phyloP scores from a whole-genome alignment of 768 basidiomycete species.

The Termitomyces sp. region DNA sequence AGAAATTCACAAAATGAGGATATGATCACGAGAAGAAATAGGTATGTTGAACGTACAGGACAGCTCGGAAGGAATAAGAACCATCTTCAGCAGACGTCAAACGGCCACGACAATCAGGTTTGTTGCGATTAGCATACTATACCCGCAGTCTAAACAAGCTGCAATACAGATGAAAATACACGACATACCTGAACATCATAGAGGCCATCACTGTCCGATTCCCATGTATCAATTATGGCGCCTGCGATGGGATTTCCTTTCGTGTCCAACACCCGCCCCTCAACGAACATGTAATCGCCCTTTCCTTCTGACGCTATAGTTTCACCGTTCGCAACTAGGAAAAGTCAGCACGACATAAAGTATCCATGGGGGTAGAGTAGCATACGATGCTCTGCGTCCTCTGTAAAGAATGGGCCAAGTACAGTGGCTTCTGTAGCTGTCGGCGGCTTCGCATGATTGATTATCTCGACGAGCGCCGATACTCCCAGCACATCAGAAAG shows the following conservation, averaged over 20 bases:
- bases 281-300: constrained; percentile 80
- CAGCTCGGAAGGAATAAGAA: constrained; percentile 65
- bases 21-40: not conserved
- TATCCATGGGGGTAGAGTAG: constrained; percentile 2
- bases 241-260: constrained; percentile 62
- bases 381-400: constrained; percentile 72
- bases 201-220: constrained; percentile 64
- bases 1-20: not conserved
- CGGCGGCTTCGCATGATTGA: constrained; percentile 66
- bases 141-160: not conserved
- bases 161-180: not conserved
- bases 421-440: constrained; percentile 74
- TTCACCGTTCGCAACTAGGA: constrained; percentile 60
- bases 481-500: constrained; percentile 82
- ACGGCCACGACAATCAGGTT: constrained; percentile 74
- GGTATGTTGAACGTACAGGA: constrained; percentile 41
- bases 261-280: constrained; percentile 65
- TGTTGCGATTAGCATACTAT: constrained; percentile 53
- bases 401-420: constrained; percentile 81
- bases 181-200: constrained; percentile 36
- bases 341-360: not conserved
- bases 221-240: constrained; percentile 82
- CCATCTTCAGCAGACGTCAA: constrained; percentile 61
- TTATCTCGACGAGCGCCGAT: constrained; percentile 70
- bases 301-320: constrained; percentile 87